These are phyloP conservation scores for Fusarium sp. DNA, from an alignment of 2,329 filamentous ascomycete genomes.

Conservation along the genomic window DNA sequence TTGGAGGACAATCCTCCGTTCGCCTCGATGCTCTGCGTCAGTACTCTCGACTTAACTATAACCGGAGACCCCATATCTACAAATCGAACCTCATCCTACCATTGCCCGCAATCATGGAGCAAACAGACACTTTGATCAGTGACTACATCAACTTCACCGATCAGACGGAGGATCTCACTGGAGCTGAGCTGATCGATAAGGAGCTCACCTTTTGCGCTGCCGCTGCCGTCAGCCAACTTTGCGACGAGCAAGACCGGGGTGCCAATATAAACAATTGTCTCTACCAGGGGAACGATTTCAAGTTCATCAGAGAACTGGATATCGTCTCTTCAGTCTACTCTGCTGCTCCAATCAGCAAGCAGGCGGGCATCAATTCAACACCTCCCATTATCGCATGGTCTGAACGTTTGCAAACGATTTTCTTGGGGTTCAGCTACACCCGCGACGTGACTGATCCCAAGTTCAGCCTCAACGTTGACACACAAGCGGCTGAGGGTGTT, in stretches of 20 bases:
- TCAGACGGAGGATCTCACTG: background rate
- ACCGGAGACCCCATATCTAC: rapidly evolving
- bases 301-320: background rate
- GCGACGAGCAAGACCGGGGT: background rate
- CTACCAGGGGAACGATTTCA: background rate
- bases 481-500: background rate
- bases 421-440: background rate
- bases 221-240: constrained; percentile 5
- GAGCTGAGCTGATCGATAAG: background rate
- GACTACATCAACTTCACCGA: constrained; percentile 11
- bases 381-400: constrained; percentile 7
- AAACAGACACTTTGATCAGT: background rate
- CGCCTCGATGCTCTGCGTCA: background rate
- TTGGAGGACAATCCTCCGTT: background rate
- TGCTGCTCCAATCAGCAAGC: background rate
- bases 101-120: background rate
- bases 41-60: rapidly evolving
- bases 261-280: background rate
- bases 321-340: background rate
- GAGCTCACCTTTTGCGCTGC: constrained; percentile 9
- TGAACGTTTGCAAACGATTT: background rate
- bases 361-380: background rate
- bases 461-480: background rate
- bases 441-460: background rate
- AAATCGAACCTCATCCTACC: rapidly evolving